phyloP scores from a whole-genome alignment of 2,329 filamentous ascomycete genomes.

The Colletotrichum liaoningense region DNA sequence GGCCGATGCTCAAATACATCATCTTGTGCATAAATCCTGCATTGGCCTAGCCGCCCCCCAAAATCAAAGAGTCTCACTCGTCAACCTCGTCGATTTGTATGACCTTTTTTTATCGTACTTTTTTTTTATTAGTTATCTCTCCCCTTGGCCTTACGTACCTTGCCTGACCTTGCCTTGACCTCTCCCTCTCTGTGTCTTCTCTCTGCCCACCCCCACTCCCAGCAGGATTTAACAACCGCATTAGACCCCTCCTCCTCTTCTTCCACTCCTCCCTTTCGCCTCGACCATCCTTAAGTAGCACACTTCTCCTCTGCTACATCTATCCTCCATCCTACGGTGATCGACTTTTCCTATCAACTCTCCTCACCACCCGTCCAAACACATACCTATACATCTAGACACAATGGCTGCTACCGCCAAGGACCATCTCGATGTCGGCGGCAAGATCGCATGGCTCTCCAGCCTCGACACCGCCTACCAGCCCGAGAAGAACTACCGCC shows the following conservation, averaged over 20 bases:
- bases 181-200: neutral
- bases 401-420: conserved; percentile 75
- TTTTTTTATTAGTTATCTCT: conserved; percentile 25
- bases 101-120: conserved; percentile 26
- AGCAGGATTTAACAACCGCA: conserved; percentile 30
- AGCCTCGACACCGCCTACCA: conserved; percentile 88
- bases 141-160: neutral
- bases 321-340: neutral
- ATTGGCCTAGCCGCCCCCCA: neutral
- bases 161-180: neutral
- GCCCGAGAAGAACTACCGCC: conserved; percentile 90
- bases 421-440: conserved; percentile 85
- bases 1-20: conserved; percentile 18
- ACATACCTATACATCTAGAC: conserved; percentile 27
- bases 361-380: neutral
- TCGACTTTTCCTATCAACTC: neutral
- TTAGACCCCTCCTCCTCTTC: conserved; percentile 12
- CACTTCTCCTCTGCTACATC: neutral
- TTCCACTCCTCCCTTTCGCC: conserved; percentile 4
- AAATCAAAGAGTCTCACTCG: conserved; percentile 18
- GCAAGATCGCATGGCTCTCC: conserved; percentile 74
- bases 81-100: neutral
- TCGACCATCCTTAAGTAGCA: neutral
- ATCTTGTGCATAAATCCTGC: conserved; percentile 23
- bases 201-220: conserved; percentile 5